Evolutionary conservation across 169 alveolate genomes (phyloP), one percentile per base, ranked within the genome.

Genomic region (Eimeria praecox): DNA sequence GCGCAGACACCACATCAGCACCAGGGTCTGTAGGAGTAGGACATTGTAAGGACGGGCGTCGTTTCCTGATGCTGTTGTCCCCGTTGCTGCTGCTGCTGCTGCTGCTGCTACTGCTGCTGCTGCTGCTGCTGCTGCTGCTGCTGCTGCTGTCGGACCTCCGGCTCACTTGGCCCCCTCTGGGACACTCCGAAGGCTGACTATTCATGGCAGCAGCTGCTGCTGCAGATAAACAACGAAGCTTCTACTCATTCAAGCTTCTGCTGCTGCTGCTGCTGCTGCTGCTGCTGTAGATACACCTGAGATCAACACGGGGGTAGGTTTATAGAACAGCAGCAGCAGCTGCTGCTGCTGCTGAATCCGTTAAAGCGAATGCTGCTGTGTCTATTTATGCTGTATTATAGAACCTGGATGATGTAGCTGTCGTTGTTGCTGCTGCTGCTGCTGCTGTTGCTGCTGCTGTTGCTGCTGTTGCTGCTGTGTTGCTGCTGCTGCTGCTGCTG

Each of bases 51-150:
- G 59, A 18, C 18, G 73, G 71, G 22, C 73, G 42, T 1, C 87
- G 52, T 38, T 44, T 77, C 38, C 87, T 30, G 56, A 35, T 38
- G 10, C 87, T 77, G 87, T 30, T 77, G 87, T 44, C 40, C 62
- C 87, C 27, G 87, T 44, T 77, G 87, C 87, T 38, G 83, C 44
- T 73, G 83, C 40, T 44, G 42, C 64, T 30, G 88, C 66, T 78
- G 88, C 88, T 30, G 88, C 66, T 78, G 88, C 88, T 14, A 71
- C 46, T 49, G 90, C 90, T 82, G 73, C 90, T 49, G 73, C 90
- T 46, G 90, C 71, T 10, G 73, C 46, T 52, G 73, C 90, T 82
- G 90, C 90, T 82, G 90, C 75, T 30, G 75, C 35, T 52, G 73
- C 90, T 52, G 46, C 44, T 38, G 10, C 73, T 59, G 69, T 59